A percentile compares a stretch with the other conserved stretches of the same genome.
phyloP scores from a whole-genome alignment of 352 stramenopile species.

The Pythium scleroteichum region DNA sequence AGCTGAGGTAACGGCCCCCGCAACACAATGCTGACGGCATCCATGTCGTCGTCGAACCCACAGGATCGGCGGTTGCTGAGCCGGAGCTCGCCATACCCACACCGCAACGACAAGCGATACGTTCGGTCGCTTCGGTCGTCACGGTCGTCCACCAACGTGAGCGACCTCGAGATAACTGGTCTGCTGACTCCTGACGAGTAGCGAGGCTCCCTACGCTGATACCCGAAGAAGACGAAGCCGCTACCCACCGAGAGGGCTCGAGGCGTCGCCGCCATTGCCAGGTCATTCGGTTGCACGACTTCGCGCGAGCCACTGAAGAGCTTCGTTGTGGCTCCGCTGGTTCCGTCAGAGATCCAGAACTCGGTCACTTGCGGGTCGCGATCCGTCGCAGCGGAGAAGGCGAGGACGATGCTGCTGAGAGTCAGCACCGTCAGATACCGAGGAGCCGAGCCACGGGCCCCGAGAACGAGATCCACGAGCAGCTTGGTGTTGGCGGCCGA shows the following conservation, averaged over 20 bases:
- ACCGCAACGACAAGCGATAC: slow-evolving; percentile 36
- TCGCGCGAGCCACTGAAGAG: slow-evolving; percentile 48
- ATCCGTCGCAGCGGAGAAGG: slow-evolving; percentile 45
- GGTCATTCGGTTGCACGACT: slow-evolving; percentile 30
- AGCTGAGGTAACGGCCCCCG: slow-evolving; percentile 34
- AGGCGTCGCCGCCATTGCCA: slow-evolving; percentile 27
- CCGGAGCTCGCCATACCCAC: slow-evolving; percentile 34
- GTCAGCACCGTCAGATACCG: slow-evolving; percentile 47
- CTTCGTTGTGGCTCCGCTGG: slow-evolving; percentile 42
- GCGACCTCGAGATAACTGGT: slow-evolving; percentile 22
- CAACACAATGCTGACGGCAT: slow-evolving; percentile 8
- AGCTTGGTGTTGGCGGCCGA: slow-evolving; percentile 45
- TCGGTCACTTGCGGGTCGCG: slow-evolving; percentile 42
- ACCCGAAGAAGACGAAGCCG: slow-evolving; percentile 34
- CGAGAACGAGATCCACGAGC: slow-evolving; percentile 60
- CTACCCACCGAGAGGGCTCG: slow-evolving; percentile 11
- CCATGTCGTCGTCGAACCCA: slow-evolving; percentile 12
- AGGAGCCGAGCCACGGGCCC: slow-evolving; percentile 41
- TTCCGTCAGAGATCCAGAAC: slow-evolving; percentile 79
- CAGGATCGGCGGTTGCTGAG: slow-evolving; percentile 31
- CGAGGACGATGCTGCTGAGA: slow-evolving; percentile 14
- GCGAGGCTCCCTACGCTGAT: not conserved
- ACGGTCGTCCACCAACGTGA: slow-evolving; percentile 44
- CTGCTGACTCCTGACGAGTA: not conserved
- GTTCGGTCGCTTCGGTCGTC: not conserved